phyloP scores from a whole-genome alignment of 1,284 basidiomycete genomes.

The Peniophora sp. region DNA sequence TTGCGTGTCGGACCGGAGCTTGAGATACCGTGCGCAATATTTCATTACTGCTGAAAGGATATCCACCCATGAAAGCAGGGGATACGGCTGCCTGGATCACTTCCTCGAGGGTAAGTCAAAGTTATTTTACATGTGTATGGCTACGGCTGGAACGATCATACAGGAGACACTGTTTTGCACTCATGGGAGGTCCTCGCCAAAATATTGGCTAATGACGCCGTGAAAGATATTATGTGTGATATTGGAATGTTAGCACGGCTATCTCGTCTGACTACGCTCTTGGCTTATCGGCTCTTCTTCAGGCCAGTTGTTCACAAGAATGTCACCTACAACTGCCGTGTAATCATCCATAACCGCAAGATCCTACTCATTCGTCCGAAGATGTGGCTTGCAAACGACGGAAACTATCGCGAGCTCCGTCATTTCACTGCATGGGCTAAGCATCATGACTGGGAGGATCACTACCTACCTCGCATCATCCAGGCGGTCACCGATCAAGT shows the following conservation, averaged over 20 bases:
- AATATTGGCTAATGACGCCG: slow-evolving; percentile 74
- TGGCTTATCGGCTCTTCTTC: background rate
- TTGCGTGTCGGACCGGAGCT: slow-evolving; percentile 96
- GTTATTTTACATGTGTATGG: background rate
- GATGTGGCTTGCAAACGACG: slow-evolving; percentile 99
- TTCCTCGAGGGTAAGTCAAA: slow-evolving; percentile 67
- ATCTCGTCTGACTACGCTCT: slow-evolving; percentile 21
- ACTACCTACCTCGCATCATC: slow-evolving; percentile 84
- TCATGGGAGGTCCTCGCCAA: slow-evolving; percentile 93
- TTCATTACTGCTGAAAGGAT: background rate
- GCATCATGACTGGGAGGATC: slow-evolving; percentile 81
- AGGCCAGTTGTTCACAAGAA: slow-evolving; percentile 98
- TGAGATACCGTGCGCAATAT: slow-evolving; percentile 79
- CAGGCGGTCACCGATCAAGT: slow-evolving; percentile 82
- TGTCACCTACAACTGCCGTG: slow-evolving; percentile 93
- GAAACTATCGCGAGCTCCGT: slow-evolving; percentile 94
- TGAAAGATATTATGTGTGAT: slow-evolving; percentile 81
- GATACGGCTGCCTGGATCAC: slow-evolving; percentile 93
- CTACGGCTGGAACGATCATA: background rate
- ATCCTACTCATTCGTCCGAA: slow-evolving; percentile 95
- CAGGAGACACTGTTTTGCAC: slow-evolving; percentile 91
- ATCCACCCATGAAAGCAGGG: slow-evolving; percentile 21
- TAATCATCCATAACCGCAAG: slow-evolving; percentile 80
- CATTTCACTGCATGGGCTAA: slow-evolving; percentile 97
- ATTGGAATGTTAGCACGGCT: slow-evolving; percentile 76